Conservation (phyloP, 371 early-diverging fungal genomes). For the Apophysomyces ossiformis region DNA sequence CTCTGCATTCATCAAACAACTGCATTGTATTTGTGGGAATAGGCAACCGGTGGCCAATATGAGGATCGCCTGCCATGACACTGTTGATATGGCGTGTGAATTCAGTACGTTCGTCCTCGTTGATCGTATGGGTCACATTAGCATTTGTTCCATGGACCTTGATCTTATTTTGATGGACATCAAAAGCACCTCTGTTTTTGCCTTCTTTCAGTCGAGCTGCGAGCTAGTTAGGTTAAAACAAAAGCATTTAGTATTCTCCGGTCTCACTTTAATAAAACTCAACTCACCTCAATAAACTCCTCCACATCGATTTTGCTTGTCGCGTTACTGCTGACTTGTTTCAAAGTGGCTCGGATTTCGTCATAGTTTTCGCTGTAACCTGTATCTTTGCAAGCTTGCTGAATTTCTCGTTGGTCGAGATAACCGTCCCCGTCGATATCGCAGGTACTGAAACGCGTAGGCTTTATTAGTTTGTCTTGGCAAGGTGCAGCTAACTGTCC, state of each 20-base stretch:
- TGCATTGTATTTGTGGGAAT: slow-evolving; percentile 94
- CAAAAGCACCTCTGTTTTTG: slow-evolving; percentile 60
- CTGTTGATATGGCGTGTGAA: slow-evolving; percentile 94
- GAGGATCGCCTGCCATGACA: slow-evolving; percentile 78
- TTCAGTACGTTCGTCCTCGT: slow-evolving; percentile 95
- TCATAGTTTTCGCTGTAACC: slow-evolving; percentile 78
- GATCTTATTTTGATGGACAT: slow-evolving; percentile 79
- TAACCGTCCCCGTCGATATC: slow-evolving; percentile 78
- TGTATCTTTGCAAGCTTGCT: slow-evolving; percentile 69
- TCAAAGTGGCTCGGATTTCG: slow-evolving; percentile 75
- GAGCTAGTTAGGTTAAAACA: slow-evolving; percentile 39
- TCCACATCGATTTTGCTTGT: slow-evolving; percentile 81
- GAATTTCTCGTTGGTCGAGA: slow-evolving; percentile 75
- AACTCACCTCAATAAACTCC: slow-evolving; percentile 80
- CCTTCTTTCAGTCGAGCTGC: slow-evolving; percentile 70
- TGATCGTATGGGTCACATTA: slow-evolving; percentile 93
- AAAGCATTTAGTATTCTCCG: background rate
- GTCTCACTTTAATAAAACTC: background rate
- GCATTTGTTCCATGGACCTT: slow-evolving; percentile 84
- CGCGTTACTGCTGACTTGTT: slow-evolving; percentile 72
- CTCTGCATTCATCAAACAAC: slow-evolving; percentile 91
- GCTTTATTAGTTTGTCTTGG: background rate
- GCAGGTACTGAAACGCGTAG: slow-evolving; percentile 53
- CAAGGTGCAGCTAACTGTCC: background rate
- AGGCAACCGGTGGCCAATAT: slow-evolving; percentile 85